phyloP scores from a whole-genome alignment of 805 yeast species.

The Cyberlindnera mississippiensis region DNA sequence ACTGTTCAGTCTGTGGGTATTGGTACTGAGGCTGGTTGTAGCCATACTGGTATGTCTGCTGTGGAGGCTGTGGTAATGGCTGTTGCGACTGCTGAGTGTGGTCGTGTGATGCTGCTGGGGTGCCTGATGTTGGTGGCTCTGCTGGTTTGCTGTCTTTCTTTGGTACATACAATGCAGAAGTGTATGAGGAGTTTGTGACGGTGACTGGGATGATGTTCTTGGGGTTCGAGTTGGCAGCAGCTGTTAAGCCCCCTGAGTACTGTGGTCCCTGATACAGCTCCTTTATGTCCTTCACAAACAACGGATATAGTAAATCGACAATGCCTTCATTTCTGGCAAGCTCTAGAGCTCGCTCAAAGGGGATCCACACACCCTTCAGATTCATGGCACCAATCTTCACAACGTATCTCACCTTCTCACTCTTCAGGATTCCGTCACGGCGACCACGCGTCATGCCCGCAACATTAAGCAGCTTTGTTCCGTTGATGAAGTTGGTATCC shows the following conservation, averaged over 20 bases:
- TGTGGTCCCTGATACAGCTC: slow-evolving; percentile 30
- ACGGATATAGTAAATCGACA: slow-evolving; percentile 52
- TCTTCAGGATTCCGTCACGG: slow-evolving; percentile 64
- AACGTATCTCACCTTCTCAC: slow-evolving; percentile 63
- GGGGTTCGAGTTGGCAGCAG: slow-evolving; percentile 28
- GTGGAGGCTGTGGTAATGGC: neutral
- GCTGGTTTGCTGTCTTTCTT: slow-evolving; percentile 16
- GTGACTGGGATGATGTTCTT: slow-evolving; percentile 28
- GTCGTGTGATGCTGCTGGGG: neutral
- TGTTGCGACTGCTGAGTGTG: neutral
- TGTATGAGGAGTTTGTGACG: slow-evolving; percentile 25
- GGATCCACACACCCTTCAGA: slow-evolving; percentile 73
- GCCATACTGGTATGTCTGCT: neutral
- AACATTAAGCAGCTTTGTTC: slow-evolving; percentile 63
- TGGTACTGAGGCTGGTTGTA: neutral
- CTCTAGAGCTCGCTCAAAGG: slow-evolving; percentile 65
- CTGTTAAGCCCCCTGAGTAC: slow-evolving; percentile 29
- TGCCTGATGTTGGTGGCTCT: neutral
- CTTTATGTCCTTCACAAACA: slow-evolving; percentile 65
- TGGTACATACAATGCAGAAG: slow-evolving; percentile 20
- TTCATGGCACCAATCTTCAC: slow-evolving; percentile 76
- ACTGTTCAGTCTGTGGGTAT: neutral
- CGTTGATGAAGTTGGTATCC: slow-evolving; percentile 70
- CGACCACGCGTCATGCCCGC: slow-evolving; percentile 74
- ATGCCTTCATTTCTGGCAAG: slow-evolving; percentile 68